phyloP scores from a whole-genome alignment of 371 early-diverging fungal species.

The Choanephora cucurbitarum region DNA sequence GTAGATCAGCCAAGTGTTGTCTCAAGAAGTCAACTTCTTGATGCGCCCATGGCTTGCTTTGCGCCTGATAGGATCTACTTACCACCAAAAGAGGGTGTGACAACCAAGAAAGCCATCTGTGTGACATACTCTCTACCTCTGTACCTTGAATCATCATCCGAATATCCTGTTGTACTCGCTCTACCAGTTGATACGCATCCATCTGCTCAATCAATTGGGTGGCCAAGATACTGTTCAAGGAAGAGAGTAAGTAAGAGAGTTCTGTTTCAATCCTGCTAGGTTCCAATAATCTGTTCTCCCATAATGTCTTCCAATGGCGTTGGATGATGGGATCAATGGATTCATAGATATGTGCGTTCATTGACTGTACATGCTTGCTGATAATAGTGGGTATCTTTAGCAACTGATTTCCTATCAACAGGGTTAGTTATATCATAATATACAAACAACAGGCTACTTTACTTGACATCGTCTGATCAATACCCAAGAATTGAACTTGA shows the following conservation, averaged over 20 bases:
- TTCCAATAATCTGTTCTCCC: slow-evolving; percentile 7
- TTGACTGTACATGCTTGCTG: slow-evolving; percentile 25
- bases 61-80: too few relatives aligned
- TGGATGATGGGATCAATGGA: slow-evolving; percentile 15
- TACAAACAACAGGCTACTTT: neutral
- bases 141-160: neutral
- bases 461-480: slow-evolving; percentile 17
- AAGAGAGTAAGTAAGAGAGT: slow-evolving; percentile 11
- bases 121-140: neutral
- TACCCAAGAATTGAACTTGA: slow-evolving; percentile 18
- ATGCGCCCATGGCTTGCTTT: neutral
- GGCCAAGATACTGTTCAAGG: slow-evolving; percentile 22
- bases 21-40: slow-evolving; percentile 13
- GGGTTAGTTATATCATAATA: slow-evolving; percentile 1
- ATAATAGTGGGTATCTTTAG: slow-evolving; percentile 17
- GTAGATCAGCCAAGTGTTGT: slow-evolving; percentile 11
- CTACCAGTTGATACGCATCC: slow-evolving; percentile 12
- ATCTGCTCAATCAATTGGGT: slow-evolving; percentile 15
- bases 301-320: slow-evolving; percentile 13
- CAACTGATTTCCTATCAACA: slow-evolving; percentile 17
- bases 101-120: neutral
- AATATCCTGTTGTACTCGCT: slow-evolving; percentile 12
- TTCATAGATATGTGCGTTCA: slow-evolving; percentile 17
- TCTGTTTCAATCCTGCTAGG: neutral
- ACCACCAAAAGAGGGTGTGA: neutral